These are phyloP conservation scores for Russula sp. DNA, from an alignment of 768 basidiomycete species.

Conservation along the genomic window DNA sequence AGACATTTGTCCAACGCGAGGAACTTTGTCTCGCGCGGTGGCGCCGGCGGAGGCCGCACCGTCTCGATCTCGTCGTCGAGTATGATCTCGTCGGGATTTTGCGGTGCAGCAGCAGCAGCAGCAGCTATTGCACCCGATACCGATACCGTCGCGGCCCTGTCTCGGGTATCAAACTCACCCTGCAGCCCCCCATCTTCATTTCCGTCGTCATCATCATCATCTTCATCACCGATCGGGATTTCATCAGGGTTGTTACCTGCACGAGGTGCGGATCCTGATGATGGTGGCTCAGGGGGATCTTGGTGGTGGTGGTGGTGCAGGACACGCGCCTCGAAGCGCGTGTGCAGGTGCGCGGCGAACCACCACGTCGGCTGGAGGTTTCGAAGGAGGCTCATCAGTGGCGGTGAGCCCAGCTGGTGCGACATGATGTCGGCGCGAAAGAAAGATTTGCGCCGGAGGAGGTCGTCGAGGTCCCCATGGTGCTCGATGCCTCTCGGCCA, in stretches of 20 bases:
- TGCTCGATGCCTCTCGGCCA: conserved; percentile 88
- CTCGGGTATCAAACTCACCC: neutral
- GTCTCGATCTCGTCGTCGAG: conserved; percentile 41
- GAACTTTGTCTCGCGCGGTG: conserved; percentile 54
- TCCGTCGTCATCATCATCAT: conserved; percentile 28
- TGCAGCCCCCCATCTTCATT: conserved; percentile 23
- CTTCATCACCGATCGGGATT: conserved; percentile 39
- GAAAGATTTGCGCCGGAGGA: conserved; percentile 73
- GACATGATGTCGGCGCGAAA: conserved; percentile 61
- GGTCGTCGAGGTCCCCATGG: conserved; percentile 56
- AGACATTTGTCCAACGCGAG: conserved; percentile 85
- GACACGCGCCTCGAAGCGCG: conserved; percentile 71
- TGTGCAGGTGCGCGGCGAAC: conserved; percentile 91
- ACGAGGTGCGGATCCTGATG: neutral
- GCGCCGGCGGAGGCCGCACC: conserved; percentile 28
- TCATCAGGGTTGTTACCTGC: conserved; percentile 44
- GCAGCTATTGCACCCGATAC: neutral
- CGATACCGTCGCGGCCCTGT: neutral
- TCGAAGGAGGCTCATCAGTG: conserved; percentile 67
- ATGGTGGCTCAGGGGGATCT: neutral
- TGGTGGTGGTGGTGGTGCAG: too few relatives aligned
- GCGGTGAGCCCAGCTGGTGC: conserved; percentile 78
- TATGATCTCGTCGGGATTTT: conserved; percentile 47
- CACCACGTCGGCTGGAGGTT: conserved; percentile 77
- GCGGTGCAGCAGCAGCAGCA: too few relatives aligned